Percentiles rank a stretch among this genome's conserved stretches.
Evolutionary conservation across 1,139 yeast genomes (phyloP).

Genomic region (Taphrina confusa): DNA sequence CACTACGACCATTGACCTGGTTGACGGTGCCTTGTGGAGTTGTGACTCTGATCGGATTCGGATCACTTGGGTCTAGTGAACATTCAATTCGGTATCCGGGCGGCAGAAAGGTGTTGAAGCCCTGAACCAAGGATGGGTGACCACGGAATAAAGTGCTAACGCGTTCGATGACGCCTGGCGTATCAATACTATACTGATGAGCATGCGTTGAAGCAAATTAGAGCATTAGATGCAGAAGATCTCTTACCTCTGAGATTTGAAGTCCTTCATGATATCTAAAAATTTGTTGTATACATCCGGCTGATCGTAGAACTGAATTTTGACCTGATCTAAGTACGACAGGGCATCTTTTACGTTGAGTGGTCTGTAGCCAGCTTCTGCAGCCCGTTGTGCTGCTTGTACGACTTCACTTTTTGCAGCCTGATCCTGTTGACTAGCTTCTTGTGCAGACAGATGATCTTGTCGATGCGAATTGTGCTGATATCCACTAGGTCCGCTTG

Average conservation of each 20-base stretch:
- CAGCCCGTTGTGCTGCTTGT: slow-evolving; percentile 26
- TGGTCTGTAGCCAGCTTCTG: slow-evolving; percentile 65
- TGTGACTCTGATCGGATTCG: slow-evolving; percentile 88
- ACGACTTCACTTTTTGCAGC: slow-evolving; percentile 17
- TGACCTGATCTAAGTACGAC: slow-evolving; percentile 92
- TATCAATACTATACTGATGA: slow-evolving; percentile 63
- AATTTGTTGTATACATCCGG: slow-evolving; percentile 96
- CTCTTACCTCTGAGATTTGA: slow-evolving; percentile 82
- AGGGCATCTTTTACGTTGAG: slow-evolving; percentile 94
- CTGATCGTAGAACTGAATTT: slow-evolving; percentile 84
- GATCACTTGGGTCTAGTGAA: slow-evolving; percentile 83
- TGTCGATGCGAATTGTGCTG: not conserved
- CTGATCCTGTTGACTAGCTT: slow-evolving; percentile 20
- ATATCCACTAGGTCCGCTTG: slow-evolving; percentile 1
- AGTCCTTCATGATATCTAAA: slow-evolving; percentile 96
- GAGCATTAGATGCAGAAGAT: not conserved
- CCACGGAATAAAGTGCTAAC: slow-evolving; percentile 89
- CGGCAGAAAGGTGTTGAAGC: slow-evolving; percentile 94
- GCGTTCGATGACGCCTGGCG: slow-evolving; percentile 96
- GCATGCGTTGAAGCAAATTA: not conserved
- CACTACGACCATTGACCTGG: slow-evolving; percentile 27
- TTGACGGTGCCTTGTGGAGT: slow-evolving; percentile 91
- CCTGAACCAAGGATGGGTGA: slow-evolving; percentile 89
- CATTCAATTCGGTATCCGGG: slow-evolving; percentile 96
- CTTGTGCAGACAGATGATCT: slow-evolving; percentile 5